Evolutionary conservation across 306 rosid genomes (phyloP).

Genomic region (Spatholobus suberectus): DNA sequence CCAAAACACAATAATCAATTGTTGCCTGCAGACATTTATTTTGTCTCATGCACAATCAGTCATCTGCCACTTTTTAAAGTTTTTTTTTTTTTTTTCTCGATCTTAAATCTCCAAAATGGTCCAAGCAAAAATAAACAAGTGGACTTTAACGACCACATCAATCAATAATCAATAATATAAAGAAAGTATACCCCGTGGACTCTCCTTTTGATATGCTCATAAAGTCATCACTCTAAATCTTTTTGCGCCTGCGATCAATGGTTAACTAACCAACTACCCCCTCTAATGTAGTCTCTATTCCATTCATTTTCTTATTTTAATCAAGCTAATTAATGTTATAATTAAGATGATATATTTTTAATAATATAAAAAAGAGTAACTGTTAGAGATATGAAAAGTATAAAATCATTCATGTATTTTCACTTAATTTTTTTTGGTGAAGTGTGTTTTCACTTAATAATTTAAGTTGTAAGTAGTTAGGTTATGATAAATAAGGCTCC

Average conservation of each 20-base stretch:
- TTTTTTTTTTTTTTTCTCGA: background rate
- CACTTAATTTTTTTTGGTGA: too few species aligned
- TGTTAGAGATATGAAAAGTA: background rate
- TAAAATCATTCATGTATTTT: background rate
- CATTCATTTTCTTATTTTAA: conserved; percentile 9
- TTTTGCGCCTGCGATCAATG: background rate
- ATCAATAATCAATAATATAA: conserved; percentile 15
- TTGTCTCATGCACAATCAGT: conserved; percentile 39
- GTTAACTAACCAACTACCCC: conserved; percentile 43
- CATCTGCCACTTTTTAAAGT: conserved; percentile 25
- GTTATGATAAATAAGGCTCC: background rate
- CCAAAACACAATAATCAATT: conserved; percentile 39
- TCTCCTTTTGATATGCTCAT: conserved; percentile 7
- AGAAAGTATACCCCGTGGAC: conserved; percentile 29
- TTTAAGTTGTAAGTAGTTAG: background rate
- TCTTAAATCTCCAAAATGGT: conserved; percentile 11
- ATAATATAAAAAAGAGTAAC: background rate
- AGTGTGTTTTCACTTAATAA: too few species aligned
- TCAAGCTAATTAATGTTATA: background rate
- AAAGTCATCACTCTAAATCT: background rate
- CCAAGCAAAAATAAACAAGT: conserved; percentile 18
- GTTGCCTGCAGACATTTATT: conserved; percentile 18
- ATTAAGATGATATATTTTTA: background rate
- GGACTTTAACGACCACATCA: conserved; percentile 22
- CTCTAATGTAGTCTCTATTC: conserved; percentile 18